Conservation (phyloP, 2,329 filamentous ascomycete species). For the Aspergillus fumigatiaffinis region DNA sequence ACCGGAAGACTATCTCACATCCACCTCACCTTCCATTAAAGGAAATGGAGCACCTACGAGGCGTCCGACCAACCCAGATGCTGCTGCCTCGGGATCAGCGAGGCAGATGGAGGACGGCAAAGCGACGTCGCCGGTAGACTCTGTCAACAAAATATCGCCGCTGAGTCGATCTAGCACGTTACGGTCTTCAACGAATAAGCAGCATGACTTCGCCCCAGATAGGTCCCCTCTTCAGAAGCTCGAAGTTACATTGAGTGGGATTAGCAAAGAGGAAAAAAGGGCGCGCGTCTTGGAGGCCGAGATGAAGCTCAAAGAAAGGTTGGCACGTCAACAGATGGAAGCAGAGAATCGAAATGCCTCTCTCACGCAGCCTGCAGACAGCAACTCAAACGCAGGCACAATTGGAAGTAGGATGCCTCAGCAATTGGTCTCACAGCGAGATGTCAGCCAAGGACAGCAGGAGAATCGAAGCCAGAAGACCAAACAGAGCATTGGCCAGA, state of each 20-base stretch:
- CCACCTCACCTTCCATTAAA: background rate
- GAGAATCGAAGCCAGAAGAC: background rate
- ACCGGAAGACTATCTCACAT: conserved; percentile 6
- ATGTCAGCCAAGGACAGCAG: background rate
- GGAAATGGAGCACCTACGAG: background rate
- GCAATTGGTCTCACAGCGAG: background rate
- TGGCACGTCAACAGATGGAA: conserved; percentile 25
- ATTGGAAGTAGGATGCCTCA: background rate
- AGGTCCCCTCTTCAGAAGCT: conserved; percentile 90
- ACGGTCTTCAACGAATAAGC: conserved; percentile 26
- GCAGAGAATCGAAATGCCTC: conserved; percentile 6
- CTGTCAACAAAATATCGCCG: conserved; percentile 17
- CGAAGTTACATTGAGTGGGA: conserved; percentile 83
- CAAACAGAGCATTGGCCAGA: background rate
- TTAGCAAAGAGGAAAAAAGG: conserved; percentile 93
- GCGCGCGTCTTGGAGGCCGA: conserved; percentile 81
- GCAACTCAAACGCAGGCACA: background rate
- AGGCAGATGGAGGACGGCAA: conserved; percentile 7
- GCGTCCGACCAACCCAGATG: background rate
- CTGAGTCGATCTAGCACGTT: conserved; percentile 30
- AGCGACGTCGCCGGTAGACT: conserved; percentile 11
- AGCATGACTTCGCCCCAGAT: conserved; percentile 64
- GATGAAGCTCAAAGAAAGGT: conserved; percentile 60
- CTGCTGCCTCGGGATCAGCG: background rate
- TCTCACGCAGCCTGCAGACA: background rate